Percentiles rank a stretch among this genome's conserved stretches.
These are phyloP conservation scores for Skeletonema marinoi DNA, from an alignment of 108 stramenopile genomes.

Conservation along the genomic window DNA sequence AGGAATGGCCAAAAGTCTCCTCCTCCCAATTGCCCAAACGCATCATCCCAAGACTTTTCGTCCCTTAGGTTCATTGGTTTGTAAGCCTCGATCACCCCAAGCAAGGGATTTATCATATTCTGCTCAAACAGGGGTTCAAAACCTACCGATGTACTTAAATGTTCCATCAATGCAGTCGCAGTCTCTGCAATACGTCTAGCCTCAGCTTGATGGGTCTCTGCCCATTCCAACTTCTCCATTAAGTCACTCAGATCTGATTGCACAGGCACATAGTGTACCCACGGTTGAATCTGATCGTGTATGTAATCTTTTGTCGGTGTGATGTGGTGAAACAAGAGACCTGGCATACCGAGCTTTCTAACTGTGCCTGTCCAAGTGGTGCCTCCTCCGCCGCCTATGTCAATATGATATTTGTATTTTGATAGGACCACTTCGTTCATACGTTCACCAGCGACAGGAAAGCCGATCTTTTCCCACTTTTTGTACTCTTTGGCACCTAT, in stretches of 20 bases:
- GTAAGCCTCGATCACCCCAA: constrained; percentile 10
- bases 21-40: neutral
- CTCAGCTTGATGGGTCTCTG: constrained; percentile 11
- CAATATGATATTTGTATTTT: constrained; percentile 36
- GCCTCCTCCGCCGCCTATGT: constrained; percentile 32
- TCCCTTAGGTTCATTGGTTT: neutral
- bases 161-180: constrained; percentile 1
- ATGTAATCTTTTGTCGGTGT: constrained; percentile 21
- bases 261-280: constrained; percentile 26
- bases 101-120: constrained; percentile 4
- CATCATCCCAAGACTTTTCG: neutral
- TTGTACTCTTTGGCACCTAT: constrained; percentile 1
- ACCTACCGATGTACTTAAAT: neutral
- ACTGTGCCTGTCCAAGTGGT: constrained; percentile 8
- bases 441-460: neutral
- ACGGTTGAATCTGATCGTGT: constrained; percentile 12
- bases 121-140: constrained; percentile 1
- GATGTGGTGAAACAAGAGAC: constrained; percentile 21
- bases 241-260: constrained; percentile 2
- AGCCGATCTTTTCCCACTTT: constrained; percentile 1
- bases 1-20: neutral
- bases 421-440: neutral
- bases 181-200: neutral
- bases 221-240: constrained; percentile 24
- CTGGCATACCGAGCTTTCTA: constrained; percentile 17